Evolutionary conservation across 345 rosid genomes (phyloP).

Genomic region (Corymbia maculata): DNA sequence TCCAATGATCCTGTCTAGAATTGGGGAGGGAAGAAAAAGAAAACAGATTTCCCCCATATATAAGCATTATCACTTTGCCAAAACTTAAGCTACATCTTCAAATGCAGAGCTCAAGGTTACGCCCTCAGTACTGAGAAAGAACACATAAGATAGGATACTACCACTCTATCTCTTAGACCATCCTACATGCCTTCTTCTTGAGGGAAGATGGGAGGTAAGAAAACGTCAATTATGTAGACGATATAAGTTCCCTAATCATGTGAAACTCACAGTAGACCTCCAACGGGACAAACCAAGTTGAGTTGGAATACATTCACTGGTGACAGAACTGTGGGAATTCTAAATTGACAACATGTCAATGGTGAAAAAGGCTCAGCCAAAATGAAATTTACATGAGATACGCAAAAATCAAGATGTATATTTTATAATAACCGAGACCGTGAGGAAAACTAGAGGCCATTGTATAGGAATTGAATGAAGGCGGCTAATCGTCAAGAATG

Average conservation of each 20-base stretch:
- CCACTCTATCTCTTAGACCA: neutral
- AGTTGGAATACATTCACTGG: neutral
- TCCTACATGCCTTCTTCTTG: neutral
- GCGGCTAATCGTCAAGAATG: neutral
- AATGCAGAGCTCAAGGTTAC: neutral
- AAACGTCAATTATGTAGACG: neutral
- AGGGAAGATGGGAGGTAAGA: neutral
- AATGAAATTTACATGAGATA: neutral
- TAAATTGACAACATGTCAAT: neutral
- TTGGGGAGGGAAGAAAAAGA: neutral
- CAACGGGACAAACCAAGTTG: neutral
- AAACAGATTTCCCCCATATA: neutral
- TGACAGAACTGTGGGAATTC: neutral
- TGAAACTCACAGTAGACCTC: neutral
- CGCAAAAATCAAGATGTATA: neutral
- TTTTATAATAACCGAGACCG: neutral
- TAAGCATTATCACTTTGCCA: neutral
- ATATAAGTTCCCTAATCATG: neutral
- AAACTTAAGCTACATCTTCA: neutral
- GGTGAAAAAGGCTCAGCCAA: neutral
- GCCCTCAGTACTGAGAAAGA: neutral
- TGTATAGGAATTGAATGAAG: neutral
- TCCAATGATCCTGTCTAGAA: neutral
- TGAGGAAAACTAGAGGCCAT: neutral
- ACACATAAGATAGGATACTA: neutral